Evolutionary conservation across 805 yeast species (phyloP), one percentile per base, ranked within the genome.

Genomic region (Gaillardinia entomophila): DNA sequence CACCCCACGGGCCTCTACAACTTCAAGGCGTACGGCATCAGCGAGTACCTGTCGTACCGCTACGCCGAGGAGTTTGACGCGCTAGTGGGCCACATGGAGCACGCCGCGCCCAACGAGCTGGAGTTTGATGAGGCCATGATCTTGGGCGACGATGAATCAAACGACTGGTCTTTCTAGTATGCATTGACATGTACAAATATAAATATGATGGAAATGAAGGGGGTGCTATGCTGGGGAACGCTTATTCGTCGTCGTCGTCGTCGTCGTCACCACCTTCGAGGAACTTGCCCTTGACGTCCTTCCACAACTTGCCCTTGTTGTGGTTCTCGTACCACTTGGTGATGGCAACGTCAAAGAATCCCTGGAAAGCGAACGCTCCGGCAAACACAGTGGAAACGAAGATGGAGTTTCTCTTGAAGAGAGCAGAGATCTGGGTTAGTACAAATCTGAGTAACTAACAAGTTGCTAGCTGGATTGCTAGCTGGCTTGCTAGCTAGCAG

Each of bases 241-340:
- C 18, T 27, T 49, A 42, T 16, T 71, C 80, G 40, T 77, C 86
- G 23, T 74, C 86, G 10, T 68, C 83, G 3, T 63, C 81, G 4
- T 37, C 48, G 34, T 68, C 84, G 34, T 61, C 77, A 38, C 66
- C 74, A 51, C 75, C 81, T 40, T 66, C 77, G 29, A 69, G 68
- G 44, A 72, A 61, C 42, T 65, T 68, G 34, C 69, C 68, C 65
- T 77, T 82, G 51, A 84, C 77, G 51, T 83, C 92, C 46, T 77
- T 73, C 94, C 94, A 84, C 66, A 82, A 77, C 68, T 83, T 84
- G 49, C 92, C 94, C 57, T 71, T 75, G 76, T 84, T 84, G 72
- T 81, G 87, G 60, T 65, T 61, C 53, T 79, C 84, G 68, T 79
- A 83, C 82, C 82, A 83, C 30, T 52, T 53, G 50, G 82, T 83